Evolutionary conservation across 1,139 yeast species (phyloP), one percentile per base, ranked within the genome.

Genomic region (Diutina pseudorugosa): DNA sequence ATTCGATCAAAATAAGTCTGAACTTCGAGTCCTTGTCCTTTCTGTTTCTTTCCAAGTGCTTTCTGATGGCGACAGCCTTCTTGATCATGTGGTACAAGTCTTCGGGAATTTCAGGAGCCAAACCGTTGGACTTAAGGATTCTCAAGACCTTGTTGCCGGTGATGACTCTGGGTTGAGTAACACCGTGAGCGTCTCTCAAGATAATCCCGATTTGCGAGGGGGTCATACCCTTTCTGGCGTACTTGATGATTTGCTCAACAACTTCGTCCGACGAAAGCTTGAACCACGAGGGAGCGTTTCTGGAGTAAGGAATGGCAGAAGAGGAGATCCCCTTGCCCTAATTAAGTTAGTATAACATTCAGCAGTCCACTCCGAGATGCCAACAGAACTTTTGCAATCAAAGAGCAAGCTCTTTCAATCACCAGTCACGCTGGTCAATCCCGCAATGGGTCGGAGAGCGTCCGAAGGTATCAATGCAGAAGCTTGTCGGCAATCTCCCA

Each of bases 1-100:
- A 91, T 82, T 93, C 99, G 75, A 94, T 90, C 79, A 93, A 86
- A 93, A 93, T 93, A 73, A 93, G 89, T 86, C 99, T 90, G 95
- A 94, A 93, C 82, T 93, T 93, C 68, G 98, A 93, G 81, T 93
- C 98, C 85, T 93, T 91, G 82, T 93, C 99, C 85, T 93, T 94
- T 87, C 99, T 90, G 97, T 93, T 93, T 81, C 95, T 89, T 82
- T 94, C 99, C 76, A 93, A 87, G 81, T 93, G 99, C 88, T 94
- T 94, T 89, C 99, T 91, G 77, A 94, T 96, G 65, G 97, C 73
- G 70, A 93, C 98, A 75, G 99, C 99, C 85, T 93, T 93, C 91
- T 93, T 93, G 74, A 93, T 94, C 79, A 93, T 87, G 80, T 79
- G 91, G 94, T 93, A 93, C 72, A 93, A 87, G 76, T 93, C 99